Base-by-base conservation (phyloP, 192 early-diverging fungal genomes). In the Blastocladiella britannica region DNA sequence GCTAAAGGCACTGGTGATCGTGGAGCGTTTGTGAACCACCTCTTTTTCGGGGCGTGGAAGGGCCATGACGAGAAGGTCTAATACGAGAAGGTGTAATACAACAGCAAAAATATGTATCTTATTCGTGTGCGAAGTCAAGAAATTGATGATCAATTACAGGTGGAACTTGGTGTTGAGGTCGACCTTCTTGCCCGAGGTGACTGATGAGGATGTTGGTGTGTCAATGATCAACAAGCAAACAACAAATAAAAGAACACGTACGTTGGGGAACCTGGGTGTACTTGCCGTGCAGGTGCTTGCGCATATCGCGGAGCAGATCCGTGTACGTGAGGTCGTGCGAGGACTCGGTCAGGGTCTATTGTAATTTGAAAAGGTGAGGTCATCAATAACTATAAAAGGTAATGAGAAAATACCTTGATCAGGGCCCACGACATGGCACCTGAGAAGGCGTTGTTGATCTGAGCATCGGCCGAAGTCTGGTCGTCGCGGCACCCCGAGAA, bases 161-260 rank as follows among this genome's bases (percentile, higher is more conserved):
- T 20, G n/a, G 37, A 47, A 47, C 15, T 20, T 9, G 15, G 37
- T 20, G 37, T 47, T 47, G 15, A 82, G 73, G 64, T 84, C 74
- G 70, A 83, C 75, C 28, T 68, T 61, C 18, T 72, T 69, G n/a
- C 80, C 80, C 15, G 78, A 72, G 55, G 74, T 77, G 52, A 92
- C n/a, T n/a, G 71, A 67, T 92, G 89, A 9, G 89, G 89, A 84
- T 75, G 66, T 92, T 87, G 7, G 62, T 65, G 60, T 87, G 89
- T 56, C 74, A 72, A 29, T 72, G n/a, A n/a, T n/a, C 61, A 5
- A 63, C 55, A 59, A 92, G 67, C 53, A 85, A 78, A 3, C 68
- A 66, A 53, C 86, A 76, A 47, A 88, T 71, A 26, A 65, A 71
- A n/a, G n/a, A n/a, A n/a, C n/a, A n/a, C n/a, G n/a, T n/a, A n/a